phyloP scores from a whole-genome alignment of 345 rosid species.

The Nasturtium officinale region DNA sequence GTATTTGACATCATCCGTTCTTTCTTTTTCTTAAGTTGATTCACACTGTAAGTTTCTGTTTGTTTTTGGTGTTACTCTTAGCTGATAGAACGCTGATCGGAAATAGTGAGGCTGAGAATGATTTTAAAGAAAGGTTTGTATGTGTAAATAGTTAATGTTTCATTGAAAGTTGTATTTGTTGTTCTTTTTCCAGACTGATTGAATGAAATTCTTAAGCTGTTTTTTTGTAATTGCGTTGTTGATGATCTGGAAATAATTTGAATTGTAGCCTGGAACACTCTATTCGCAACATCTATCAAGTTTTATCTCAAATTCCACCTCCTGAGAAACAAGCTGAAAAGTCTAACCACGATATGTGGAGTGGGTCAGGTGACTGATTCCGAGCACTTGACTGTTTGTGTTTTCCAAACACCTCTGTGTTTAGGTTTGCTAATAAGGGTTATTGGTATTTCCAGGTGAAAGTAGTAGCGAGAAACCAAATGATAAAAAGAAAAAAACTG shows the following conservation, averaged over 20 bases:
- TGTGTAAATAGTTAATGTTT: not conserved
- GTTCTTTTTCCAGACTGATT: not conserved
- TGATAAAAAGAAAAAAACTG: slow-evolving; percentile 46
- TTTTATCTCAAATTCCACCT: slow-evolving; percentile 62
- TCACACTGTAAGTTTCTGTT: not conserved
- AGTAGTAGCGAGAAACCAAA: slow-evolving; percentile 14
- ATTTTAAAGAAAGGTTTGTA: slow-evolving; percentile 57
- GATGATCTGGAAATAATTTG: slow-evolving; percentile 1
- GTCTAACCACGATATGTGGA: slow-evolving; percentile 73
- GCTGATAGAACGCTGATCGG: slow-evolving; percentile 34
- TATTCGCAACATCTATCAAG: slow-evolving; percentile 56
- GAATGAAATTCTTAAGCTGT: not conserved
- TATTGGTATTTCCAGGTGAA: slow-evolving; percentile 31
- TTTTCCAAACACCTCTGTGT: slow-evolving; percentile 12
- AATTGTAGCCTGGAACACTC: slow-evolving; percentile 58
- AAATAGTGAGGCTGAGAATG: slow-evolving; percentile 32
- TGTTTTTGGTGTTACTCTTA: slow-evolving; percentile 21
- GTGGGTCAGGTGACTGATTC: slow-evolving; percentile 66
- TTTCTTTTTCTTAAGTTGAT: not conserved
- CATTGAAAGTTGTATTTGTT: not conserved
- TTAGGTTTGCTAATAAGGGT: slow-evolving; percentile 13
- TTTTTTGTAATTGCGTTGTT: not conserved
- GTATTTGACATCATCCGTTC: not conserved
- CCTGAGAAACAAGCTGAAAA: slow-evolving; percentile 47
- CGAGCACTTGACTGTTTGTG: not conserved